These are phyloP conservation scores for Geranomyces variabilis DNA, from an alignment of 192 early-diverging fungal species.

Conservation along the genomic window DNA sequence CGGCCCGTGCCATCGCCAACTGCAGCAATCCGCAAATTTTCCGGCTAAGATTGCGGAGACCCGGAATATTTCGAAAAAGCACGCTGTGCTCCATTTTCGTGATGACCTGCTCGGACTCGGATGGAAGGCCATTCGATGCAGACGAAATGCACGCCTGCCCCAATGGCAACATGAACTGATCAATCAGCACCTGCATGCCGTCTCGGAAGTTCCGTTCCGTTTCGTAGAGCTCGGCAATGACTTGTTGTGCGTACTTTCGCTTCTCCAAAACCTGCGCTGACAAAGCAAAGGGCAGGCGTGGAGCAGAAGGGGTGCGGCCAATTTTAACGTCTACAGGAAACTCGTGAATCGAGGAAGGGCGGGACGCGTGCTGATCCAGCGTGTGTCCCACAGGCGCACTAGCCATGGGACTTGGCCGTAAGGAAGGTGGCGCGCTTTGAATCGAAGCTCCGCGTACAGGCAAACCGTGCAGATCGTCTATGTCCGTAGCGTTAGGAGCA, in stretches of 20 bases:
- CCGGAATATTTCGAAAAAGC: constrained; percentile 30
- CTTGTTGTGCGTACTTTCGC: constrained; percentile 23
- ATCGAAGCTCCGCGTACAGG: constrained; percentile 20
- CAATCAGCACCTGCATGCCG: constrained; percentile 35
- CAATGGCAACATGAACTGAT: constrained; percentile 33
- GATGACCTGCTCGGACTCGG: neutral
- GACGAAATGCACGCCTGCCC: constrained; percentile 1
- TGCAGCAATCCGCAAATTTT: constrained; percentile 30
- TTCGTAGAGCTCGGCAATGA: constrained; percentile 30
- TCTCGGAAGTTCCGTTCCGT: constrained; percentile 37
- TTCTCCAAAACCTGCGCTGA: constrained; percentile 32
- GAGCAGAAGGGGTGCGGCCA: neutral
- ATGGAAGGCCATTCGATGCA: neutral
- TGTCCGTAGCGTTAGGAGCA: neutral
- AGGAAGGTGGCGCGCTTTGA: neutral
- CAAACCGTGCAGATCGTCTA: neutral
- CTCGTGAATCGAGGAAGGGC: neutral
- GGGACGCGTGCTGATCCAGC: no score
- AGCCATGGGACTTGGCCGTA: neutral
- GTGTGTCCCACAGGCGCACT: neutral
- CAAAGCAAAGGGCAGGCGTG: neutral
- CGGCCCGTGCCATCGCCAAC: constrained; percentile 18
- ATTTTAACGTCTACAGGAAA: neutral
- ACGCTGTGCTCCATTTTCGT: constrained; percentile 24
- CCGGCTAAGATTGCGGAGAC: constrained; percentile 19